Conservation (phyloP, 2,329 filamentous ascomycete genomes). For the Neonectria magnoliae region DNA sequence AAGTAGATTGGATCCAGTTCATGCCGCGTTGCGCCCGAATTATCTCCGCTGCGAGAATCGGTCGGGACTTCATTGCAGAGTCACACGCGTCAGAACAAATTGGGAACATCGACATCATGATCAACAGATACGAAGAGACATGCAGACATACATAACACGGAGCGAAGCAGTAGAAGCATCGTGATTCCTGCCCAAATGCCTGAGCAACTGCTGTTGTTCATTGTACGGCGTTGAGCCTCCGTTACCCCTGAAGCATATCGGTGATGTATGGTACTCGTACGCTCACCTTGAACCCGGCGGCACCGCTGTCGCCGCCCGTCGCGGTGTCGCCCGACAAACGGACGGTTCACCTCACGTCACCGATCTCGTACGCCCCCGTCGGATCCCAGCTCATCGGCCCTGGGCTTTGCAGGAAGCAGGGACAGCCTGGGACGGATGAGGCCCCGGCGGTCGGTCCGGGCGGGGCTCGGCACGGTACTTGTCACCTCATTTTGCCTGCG, state of each 20-base stretch:
- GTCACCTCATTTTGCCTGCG: constrained; percentile 36
- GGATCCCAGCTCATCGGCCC: neutral
- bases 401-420: neutral
- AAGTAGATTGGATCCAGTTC: neutral
- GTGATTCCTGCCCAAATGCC: neutral
- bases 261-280: neutral
- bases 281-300: constrained; percentile 3
- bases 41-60: constrained; percentile 27
- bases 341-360: constrained; percentile 5
- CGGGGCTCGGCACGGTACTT: constrained; percentile 40
- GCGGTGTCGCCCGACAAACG: neutral
- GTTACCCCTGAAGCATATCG: constrained; percentile 5
- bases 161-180: neutral
- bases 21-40: constrained; percentile 38
- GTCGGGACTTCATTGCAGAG: neutral
- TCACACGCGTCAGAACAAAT: constrained; percentile 1
- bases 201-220: neutral
- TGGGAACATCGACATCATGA: neutral
- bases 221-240: constrained; percentile 17
- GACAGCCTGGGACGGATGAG: constrained; percentile 8
- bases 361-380: neutral
- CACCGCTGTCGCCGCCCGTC: constrained; percentile 6
- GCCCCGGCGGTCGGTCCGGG: constrained; percentile 36
- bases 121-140: neutral
- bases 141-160: neutral